Evolutionary conservation across 306 rosid genomes (phyloP), one percentile per base, ranked within the genome.

Genomic region (Begonia peltatifolia): DNA sequence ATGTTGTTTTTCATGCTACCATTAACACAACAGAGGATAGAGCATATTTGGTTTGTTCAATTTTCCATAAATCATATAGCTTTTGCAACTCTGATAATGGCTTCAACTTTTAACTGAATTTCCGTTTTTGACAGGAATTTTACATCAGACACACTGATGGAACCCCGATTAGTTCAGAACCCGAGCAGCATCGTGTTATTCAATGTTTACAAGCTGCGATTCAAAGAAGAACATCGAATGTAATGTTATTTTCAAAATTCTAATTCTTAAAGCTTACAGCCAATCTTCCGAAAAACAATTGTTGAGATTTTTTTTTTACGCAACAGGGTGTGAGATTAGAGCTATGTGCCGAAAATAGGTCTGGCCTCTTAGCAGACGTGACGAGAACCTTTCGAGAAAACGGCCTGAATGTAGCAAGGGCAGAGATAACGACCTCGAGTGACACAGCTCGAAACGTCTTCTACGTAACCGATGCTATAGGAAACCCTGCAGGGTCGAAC

Each of bases 91-190:
- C 1, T 2, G 11, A 16, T 3, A 55, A 23, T 49, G 58, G 55
- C 64, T 36, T 51, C 54, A 47, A 14, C 42, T 60, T 62, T 47
- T 8, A 55, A 38, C 11, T 5, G 11, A 23, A 7, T 10, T 48
- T 42, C 20, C 2, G 11, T 59, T 48, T 58, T 35, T 38, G 2
- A 30, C 74, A 90, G 97, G 99, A 90, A 42, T 90, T 90, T 74
- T 90, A 83, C 63, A 83, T 90, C 23, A 78, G 84, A 52, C 99
- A 90, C 57, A 73, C 62, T 11, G 95, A 90, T 62, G 99, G 99
- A 53, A 83, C 92, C 3, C 99, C 94, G n/a, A 90, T 90, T 47
- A 90, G 94, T 65, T 90, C 99, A 42, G 99, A 85, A 58, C 73
- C 99, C 0, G 99, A 90, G 58, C 69, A 82, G 43, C 95, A 83